Base-by-base conservation (phyloP, 139 green algal species). In the Micromonas pusilla region DNA sequence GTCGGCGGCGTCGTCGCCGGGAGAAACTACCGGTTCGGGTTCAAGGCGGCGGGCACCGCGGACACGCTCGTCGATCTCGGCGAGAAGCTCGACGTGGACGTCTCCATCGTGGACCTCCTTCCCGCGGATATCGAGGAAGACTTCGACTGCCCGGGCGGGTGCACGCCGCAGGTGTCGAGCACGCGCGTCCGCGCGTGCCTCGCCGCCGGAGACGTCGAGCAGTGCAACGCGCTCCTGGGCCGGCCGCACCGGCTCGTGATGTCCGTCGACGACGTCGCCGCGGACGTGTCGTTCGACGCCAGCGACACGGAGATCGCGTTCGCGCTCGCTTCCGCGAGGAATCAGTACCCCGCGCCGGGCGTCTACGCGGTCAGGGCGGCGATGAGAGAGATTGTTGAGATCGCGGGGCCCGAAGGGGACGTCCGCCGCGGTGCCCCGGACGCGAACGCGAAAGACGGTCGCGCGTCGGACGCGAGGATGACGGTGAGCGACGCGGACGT, bases 11-110 rank as follows among this genome's bases (percentile, higher is more conserved):
- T 79, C 32, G 78, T 83, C 23, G 36, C 52, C 25, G 78, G 78
- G 21, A 72, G 38, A 30, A 83, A 83, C 38, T 83, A 83, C 67
- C 76, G 60, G 57, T 83, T 83, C 52, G 78, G 78, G 2, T 79
- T 76, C 60, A 54, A 45, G 21, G 78, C 78, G 25, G 60, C 45
- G 21, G 78, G 78, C 3, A 45, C 63, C 72, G 70, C 71, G 21
- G 62, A 36, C 23, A 57, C 37, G n/a, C 57, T 83, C 2, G 36
- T 38, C 3, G 25, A 72, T 19, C 73, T 83, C 31, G 78, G 78
- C n/a, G 52, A 34, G 36, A 66, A 80, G 62, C n/a, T 60, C 57
- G 78, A 32, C 4, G n/a, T 80, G 26, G 30, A 38, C 30, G 78
- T 83, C 19, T 23, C 38, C 25, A 37, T 83, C 33, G 70, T 79